Base-by-base conservation (phyloP, 2,329 filamentous ascomycete genomes). In the Coniosporium tulheliwenetii region DNA sequence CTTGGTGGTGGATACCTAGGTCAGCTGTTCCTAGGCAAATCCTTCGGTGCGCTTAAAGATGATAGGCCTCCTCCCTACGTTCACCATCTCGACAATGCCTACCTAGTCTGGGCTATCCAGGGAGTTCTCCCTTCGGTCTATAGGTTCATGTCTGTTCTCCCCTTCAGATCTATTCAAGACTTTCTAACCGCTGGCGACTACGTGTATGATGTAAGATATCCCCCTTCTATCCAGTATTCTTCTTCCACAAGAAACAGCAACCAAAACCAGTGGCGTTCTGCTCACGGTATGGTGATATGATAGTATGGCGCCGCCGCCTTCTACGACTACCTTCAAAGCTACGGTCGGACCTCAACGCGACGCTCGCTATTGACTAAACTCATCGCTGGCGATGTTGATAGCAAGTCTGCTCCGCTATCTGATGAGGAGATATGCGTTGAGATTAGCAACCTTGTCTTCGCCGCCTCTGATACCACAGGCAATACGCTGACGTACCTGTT, bases 391-490 rank as follows among this genome's bases (percentile, higher is more conserved):
- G 19, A 26, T 26, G 19, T 26, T 26, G 19, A 26, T 26, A 26
- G 19, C 19, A 26, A 26, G 19, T 26, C 19, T 26, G 19, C 19
- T 26, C 33, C 33, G 12, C 10, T 37, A 19, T 14, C 36, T 12
- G 36, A 37, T 19, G 12, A 29, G n/a, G 36, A 37, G 4, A 37
- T 29, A 13, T 14, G 19, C 36, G 19, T 37, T 7, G 36, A 37
- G 36, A 29, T 19, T 19, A 19, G n/a, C n/a, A 37, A 37, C 36
- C 16, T 37, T 7, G 36, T 37, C 36, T 37, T 37, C 8, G 36
- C 36, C 12, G 36, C n/a, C n/a, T 14, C 36, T 12, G 36, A 37
- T 19, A 37, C 36, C 36, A 37, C 52, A 1, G 51, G 55, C 5
- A 41, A n/a, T 16, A 37, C 36, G 12, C 36, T 37, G 36, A 37